Evolutionary conservation across 441 rosid genomes (phyloP), one percentile per base, ranked within the genome.

Genomic region (Caryocar brasiliense): DNA sequence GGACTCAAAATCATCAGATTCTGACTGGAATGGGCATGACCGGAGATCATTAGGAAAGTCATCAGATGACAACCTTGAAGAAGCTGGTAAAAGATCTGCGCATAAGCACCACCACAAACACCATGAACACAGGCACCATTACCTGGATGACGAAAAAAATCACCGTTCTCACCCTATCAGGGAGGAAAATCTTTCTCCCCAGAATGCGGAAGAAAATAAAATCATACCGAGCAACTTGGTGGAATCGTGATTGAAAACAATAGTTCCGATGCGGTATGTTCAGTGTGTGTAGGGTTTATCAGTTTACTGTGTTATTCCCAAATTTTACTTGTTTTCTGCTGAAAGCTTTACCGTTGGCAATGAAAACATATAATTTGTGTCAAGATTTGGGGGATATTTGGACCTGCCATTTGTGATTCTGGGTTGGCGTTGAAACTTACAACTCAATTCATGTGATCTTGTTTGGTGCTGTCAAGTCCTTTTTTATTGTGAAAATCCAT

Each of bases 21-120:
- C 68, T 24, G 66, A 57, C 40, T 60, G 51, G 14, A 40, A 36
- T 11, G 67, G 61, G 50, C 32, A 12, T 14, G 51, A 63, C 8
- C 15, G 0, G 35, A 61, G 13, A 19, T 59, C 65, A 10, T 25
- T 55, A 18, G 76, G 66, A 9, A 74, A 70, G 74, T 74, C 81
- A 37, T 80, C 84, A 1, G 84, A 74, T 54, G 81, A 80, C 56
- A 58, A 47, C 46, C 18, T 10, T 33, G 78, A 73, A 4, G 82
- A 59, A 38, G 38, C 36, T 49, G 58, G 47, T 32, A 73, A 59
- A 59, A 41, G 42, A 33, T 47, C 43, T 5, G 74, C 75, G 64
- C 74, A 68, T 40, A 67, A 38, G 46, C 53, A 40, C n/a, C 63
- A 29, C 37, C 59, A 35, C 7, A 32, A 35, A 29, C 74, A 37